phyloP scores from a whole-genome alignment of 352 stramenopile genomes.

The Discostella stelligera region DNA sequence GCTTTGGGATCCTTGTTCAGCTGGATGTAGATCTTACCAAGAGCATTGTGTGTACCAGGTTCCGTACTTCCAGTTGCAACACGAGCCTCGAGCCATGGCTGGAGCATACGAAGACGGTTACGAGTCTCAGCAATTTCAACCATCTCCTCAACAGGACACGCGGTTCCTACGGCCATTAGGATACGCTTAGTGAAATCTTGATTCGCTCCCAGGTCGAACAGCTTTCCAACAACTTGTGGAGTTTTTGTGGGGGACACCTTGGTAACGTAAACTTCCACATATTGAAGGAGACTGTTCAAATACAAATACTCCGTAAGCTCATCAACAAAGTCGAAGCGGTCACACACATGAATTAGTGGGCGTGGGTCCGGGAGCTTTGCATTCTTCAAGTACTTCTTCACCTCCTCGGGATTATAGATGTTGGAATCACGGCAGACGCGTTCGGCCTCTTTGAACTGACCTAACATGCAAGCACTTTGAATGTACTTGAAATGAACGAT shows the following conservation, averaged over 20 bases:
- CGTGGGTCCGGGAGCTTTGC: slow-evolving; percentile 98
- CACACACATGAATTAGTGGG: slow-evolving; percentile 99
- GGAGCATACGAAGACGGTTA: slow-evolving; percentile 97
- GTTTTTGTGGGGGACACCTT: slow-evolving; percentile 98
- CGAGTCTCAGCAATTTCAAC: slow-evolving; percentile 98
- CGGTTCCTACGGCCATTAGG: slow-evolving; percentile 94
- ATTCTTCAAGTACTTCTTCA: slow-evolving; percentile 99
- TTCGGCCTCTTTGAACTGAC: slow-evolving; percentile 99
- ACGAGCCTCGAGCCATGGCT: slow-evolving; percentile 98
- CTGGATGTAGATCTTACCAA: slow-evolving; percentile 99
- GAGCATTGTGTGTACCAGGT: slow-evolving; percentile 98
- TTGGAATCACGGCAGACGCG: slow-evolving; percentile 99
- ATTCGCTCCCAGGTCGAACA: slow-evolving; percentile 89
- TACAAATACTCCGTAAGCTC: slow-evolving; percentile 99
- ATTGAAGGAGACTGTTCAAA: slow-evolving; percentile 99
- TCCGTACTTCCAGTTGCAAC: slow-evolving; percentile 98
- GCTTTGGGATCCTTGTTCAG: slow-evolving; percentile 98
- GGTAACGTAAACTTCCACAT: slow-evolving; percentile 99
- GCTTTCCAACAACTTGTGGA: slow-evolving; percentile 97
- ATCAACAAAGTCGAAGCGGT: slow-evolving; percentile 99
- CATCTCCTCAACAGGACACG: slow-evolving; percentile 96
- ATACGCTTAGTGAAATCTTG: slow-evolving; percentile 99
- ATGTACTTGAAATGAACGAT: slow-evolving; percentile 99
- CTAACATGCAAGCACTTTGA: slow-evolving; percentile 98
- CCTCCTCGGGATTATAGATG: slow-evolving; percentile 97